Conservation (phyloP, 345 rosid genomes). For the Eucalyptus caleyi region DNA sequence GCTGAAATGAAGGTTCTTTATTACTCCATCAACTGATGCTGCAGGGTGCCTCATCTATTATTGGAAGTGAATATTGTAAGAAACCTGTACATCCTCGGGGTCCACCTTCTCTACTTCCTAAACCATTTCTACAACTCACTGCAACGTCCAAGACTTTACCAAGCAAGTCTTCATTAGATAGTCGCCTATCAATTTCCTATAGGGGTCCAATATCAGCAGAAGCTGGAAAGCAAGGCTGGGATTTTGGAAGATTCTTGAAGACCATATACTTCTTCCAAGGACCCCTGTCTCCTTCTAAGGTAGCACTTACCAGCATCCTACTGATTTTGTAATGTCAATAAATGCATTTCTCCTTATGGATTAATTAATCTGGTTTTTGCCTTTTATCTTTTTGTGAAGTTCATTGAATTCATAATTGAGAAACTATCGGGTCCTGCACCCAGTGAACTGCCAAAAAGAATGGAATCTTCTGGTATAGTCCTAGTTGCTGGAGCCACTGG, state of each 20-base stretch:
- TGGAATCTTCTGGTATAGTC: slow-evolving; percentile 46
- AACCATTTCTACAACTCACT: slow-evolving; percentile 66
- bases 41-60: slow-evolving; percentile 54
- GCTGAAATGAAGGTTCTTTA: not conserved
- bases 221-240: slow-evolving; percentile 62
- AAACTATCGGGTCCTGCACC: slow-evolving; percentile 43
- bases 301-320: not conserved
- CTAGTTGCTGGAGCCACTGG: slow-evolving; percentile 96
- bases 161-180: slow-evolving; percentile 11
- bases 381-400: slow-evolving; percentile 23
- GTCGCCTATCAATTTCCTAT: slow-evolving; percentile 6
- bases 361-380: slow-evolving; percentile 1
- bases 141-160: slow-evolving; percentile 10
- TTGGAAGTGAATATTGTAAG: slow-evolving; percentile 11
- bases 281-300: slow-evolving; percentile 83
- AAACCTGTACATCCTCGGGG: slow-evolving; percentile 11
- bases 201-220: slow-evolving; percentile 20
- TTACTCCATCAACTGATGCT: slow-evolving; percentile 7
- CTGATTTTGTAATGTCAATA: not conserved
- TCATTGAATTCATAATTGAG: slow-evolving; percentile 50
- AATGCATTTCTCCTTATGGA: not conserved
- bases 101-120: slow-evolving; percentile 40
- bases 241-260: slow-evolving; percentile 76
- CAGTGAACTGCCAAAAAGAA: slow-evolving; percentile 17
- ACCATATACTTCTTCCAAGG: slow-evolving; percentile 79